A percentile compares a stretch with the other conserved stretches of the same genome.
Evolutionary conservation across 139 green algal species (phyloP).

Genomic region (Mesostigma viride): DNA sequence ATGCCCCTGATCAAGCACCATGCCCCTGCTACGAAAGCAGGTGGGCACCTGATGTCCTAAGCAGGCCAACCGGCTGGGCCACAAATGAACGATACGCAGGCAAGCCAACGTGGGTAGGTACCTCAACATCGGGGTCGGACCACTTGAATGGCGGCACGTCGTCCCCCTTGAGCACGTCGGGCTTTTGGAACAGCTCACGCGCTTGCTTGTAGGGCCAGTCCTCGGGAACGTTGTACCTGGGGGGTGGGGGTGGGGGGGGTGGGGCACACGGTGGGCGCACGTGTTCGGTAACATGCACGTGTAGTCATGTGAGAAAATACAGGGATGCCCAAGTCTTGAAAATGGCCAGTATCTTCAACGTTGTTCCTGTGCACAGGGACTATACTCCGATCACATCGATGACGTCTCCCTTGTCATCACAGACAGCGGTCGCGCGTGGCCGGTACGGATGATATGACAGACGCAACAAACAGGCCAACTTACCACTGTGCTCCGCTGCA

Average conservation of each 20-base stretch:
- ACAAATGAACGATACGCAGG: no score
- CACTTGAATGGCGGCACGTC: slow-evolving; percentile 54
- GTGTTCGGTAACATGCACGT: no score
- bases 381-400: background rate
- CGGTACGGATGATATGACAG: no score
- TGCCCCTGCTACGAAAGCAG: background rate
- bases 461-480: no score
- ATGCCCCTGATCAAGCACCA: background rate
- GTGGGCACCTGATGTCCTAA: background rate
- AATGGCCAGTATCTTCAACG: background rate
- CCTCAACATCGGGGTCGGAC: slow-evolving; percentile 71
- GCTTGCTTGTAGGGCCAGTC: slow-evolving; percentile 75
- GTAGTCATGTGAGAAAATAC: background rate
- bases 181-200: slow-evolving; percentile 63
- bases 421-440: no score
- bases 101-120: background rate
- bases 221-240: slow-evolving; percentile 66
- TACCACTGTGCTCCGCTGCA: no score
- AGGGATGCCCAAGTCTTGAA: background rate
- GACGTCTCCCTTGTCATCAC: background rate
- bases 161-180: slow-evolving; percentile 36
- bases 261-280: no score
- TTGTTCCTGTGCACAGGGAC: background rate
- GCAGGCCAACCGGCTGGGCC: background rate
- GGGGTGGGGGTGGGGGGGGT: no score